These are phyloP conservation scores for Naematelia encephala DNA, from an alignment of 768 basidiomycete genomes.

Conservation along the genomic window DNA sequence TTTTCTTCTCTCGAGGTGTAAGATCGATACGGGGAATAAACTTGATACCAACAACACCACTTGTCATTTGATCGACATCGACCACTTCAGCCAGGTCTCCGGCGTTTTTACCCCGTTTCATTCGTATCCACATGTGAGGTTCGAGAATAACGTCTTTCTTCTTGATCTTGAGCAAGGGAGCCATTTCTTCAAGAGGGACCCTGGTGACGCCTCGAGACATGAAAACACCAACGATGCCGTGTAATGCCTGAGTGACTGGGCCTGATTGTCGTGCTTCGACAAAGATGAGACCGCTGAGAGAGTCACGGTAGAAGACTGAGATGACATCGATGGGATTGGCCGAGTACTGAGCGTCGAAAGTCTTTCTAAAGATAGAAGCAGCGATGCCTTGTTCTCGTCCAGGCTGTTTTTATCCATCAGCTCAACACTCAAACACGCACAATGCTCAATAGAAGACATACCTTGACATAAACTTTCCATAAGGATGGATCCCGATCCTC, in stretches of 20 bases:
- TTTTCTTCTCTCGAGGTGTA: conserved; percentile 84
- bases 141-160: conserved; percentile 82
- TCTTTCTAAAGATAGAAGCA: conserved; percentile 90
- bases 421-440: background rate
- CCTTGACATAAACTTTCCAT: conserved; percentile 94
- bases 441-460: conserved; percentile 47
- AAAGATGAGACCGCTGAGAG: conserved; percentile 91
- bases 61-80: conserved; percentile 84
- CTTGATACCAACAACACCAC: conserved; percentile 82
- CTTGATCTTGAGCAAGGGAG: conserved; percentile 89
- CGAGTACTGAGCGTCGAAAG: conserved; percentile 75
- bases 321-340: conserved; percentile 76
- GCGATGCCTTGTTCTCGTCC: conserved; percentile 91
- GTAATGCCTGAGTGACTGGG: conserved; percentile 77
- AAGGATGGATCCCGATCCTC: conserved; percentile 84
- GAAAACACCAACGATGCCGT: conserved; percentile 90
- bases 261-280: conserved; percentile 87
- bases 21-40: conserved; percentile 98
- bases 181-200: conserved; percentile 93
- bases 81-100: conserved; percentile 94
- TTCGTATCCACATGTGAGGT: conserved; percentile 89
- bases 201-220: conserved; percentile 69
- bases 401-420: too few species aligned
- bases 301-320: conserved; percentile 94
- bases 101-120: conserved; percentile 86